Conservation (phyloP, 1,139 yeast species). For the Nakaseomyces delphensis region DNA sequence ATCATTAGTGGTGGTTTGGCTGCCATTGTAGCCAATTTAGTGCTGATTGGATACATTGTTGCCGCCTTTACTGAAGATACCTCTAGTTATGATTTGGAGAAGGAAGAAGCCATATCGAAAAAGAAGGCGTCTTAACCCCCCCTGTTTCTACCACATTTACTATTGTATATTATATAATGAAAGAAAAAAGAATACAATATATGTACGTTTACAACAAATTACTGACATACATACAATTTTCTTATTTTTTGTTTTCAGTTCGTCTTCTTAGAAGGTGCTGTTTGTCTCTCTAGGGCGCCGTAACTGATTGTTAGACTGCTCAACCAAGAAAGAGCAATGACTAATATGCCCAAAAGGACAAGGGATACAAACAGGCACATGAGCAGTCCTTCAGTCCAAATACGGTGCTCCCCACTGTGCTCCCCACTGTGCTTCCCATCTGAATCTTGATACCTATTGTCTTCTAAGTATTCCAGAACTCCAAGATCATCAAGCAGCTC, state of each 20-base stretch:
- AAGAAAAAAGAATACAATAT: background rate
- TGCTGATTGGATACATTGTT: slow-evolving; percentile 73
- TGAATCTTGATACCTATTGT: background rate
- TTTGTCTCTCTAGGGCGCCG: slow-evolving; percentile 59
- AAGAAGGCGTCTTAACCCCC: too few relatives aligned
- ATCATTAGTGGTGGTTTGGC: slow-evolving; percentile 83
- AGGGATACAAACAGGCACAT: slow-evolving; percentile 53
- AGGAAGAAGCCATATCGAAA: slow-evolving; percentile 1
- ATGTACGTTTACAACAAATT: too few relatives aligned
- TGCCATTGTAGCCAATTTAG: slow-evolving; percentile 79
- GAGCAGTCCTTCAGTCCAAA: slow-evolving; percentile 47
- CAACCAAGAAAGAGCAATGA: slow-evolving; percentile 54
- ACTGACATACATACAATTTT: background rate
- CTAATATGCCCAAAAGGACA: slow-evolving; percentile 43
- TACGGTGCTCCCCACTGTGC: slow-evolving; percentile 11
- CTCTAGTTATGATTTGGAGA: slow-evolving; percentile 26
- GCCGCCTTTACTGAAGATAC: slow-evolving; percentile 81
- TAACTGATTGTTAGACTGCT: slow-evolving; percentile 55
- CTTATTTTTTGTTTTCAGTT: slow-evolving; percentile 30
- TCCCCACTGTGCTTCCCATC: background rate
- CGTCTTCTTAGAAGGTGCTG: slow-evolving; percentile 53
- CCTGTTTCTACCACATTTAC: too few relatives aligned
- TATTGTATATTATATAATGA: background rate
- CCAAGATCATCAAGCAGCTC: slow-evolving; percentile 2
- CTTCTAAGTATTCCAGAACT: background rate